phyloP scores from a whole-genome alignment of 257 asterid species.

The Coffea eugenioides region DNA sequence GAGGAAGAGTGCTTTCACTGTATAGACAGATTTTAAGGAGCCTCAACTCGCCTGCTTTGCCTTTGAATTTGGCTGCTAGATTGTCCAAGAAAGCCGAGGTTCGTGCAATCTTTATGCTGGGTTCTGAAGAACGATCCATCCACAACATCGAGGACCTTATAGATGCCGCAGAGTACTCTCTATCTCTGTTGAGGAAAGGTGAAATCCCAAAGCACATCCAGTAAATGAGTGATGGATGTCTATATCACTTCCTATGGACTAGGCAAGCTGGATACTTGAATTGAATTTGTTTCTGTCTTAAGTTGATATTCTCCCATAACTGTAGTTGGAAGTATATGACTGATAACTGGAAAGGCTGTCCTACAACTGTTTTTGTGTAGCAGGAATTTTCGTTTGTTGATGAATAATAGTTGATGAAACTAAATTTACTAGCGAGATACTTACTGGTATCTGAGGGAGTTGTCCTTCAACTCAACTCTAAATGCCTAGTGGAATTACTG shows the following conservation, averaged over 20 bases:
- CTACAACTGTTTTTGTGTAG: neutral
- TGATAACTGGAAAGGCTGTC: neutral
- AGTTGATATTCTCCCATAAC: neutral
- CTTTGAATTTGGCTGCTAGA: conserved; percentile 68
- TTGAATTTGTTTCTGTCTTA: neutral
- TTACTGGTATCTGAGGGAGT: too few species aligned
- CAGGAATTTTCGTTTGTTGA: neutral
- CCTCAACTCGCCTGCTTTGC: conserved; percentile 77
- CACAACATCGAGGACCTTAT: conserved; percentile 84
- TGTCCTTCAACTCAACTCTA: too few species aligned
- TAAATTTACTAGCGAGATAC: too few species aligned
- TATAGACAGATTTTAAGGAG: conserved; percentile 77
- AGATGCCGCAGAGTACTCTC: conserved; percentile 77
- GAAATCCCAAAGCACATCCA: conserved; percentile 58
- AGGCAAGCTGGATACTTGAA: neutral
- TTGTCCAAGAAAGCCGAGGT: conserved; percentile 73
- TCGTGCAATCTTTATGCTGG: conserved; percentile 70
- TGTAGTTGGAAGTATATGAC: neutral
- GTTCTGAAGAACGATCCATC: conserved; percentile 70
- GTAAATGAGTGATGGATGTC: neutral
- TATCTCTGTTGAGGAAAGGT: conserved; percentile 62
- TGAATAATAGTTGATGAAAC: neutral
- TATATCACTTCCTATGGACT: too few species aligned
- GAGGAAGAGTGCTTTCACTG: conserved; percentile 59
- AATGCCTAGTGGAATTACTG: too few species aligned